These are phyloP conservation scores for Kodamaea sp. DNA, from an alignment of 1,139 yeast species.

Conservation along the genomic window DNA sequence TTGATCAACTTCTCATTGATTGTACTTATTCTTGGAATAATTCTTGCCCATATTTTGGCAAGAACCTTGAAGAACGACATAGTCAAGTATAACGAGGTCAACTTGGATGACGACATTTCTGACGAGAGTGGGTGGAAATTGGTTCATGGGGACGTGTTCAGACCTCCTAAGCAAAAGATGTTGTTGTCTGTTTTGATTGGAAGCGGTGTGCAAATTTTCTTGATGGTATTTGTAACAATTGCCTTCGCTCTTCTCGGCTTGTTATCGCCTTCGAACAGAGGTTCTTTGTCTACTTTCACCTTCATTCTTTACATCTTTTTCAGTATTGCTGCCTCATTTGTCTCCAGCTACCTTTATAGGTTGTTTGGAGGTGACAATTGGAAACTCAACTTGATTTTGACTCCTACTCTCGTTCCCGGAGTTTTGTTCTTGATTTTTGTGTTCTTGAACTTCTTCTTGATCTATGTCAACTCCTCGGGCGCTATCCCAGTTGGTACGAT, in stretches of 20 bases:
- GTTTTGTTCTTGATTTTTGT: conserved; percentile 62
- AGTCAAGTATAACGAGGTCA: conserved; percentile 84
- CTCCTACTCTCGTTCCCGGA: conserved; percentile 88
- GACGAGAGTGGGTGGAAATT: conserved; percentile 98
- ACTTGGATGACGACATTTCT: conserved; percentile 81
- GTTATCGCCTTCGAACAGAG: conserved; percentile 92
- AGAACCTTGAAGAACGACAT: conserved; percentile 86
- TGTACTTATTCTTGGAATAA: conserved; percentile 73
- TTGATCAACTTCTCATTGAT: conserved; percentile 80
- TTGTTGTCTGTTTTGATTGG: conserved; percentile 81
- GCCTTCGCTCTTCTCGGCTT: conserved; percentile 86
- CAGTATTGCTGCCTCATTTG: conserved; percentile 80
- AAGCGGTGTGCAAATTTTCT: conserved; percentile 80
- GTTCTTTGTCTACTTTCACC: conserved; percentile 88
- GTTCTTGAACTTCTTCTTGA: conserved; percentile 77
- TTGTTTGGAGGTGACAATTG: conserved; percentile 91
- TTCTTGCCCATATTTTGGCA: conserved; percentile 77
- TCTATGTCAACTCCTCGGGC: conserved; percentile 81
- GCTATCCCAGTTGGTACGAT: conserved; percentile 94
- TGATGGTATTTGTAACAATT: conserved; percentile 75
- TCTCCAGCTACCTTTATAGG: conserved; percentile 83
- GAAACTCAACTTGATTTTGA: conserved; percentile 80
- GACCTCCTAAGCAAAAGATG: conserved; percentile 76
- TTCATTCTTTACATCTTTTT: conserved; percentile 78
- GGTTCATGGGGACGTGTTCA: conserved; percentile 92